Evolutionary conservation across 2,329 filamentous ascomycete genomes (phyloP).

Genomic region (Penicillium thymicola): DNA sequence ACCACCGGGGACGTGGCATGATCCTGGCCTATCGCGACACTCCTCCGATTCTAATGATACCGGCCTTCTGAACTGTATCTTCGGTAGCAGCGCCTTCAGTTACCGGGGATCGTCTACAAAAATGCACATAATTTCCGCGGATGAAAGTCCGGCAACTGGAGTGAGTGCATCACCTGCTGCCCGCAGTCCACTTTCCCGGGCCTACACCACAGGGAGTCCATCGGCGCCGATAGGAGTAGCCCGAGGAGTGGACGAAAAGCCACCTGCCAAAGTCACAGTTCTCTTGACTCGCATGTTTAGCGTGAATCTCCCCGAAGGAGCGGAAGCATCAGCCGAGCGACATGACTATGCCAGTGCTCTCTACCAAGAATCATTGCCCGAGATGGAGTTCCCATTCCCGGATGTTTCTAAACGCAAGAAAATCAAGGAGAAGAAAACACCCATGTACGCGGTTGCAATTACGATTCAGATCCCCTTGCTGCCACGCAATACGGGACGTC

Average conservation of each 20-base stretch:
- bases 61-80: slow-evolving; percentile 57
- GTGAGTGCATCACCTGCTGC: slow-evolving; percentile 26
- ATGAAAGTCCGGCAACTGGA: slow-evolving; percentile 31
- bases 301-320: slow-evolving; percentile 51
- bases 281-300: slow-evolving; percentile 59
- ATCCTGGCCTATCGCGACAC: slow-evolving; percentile 36
- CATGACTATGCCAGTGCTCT: slow-evolving; percentile 32
- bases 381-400: slow-evolving; percentile 38
- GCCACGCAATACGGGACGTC: slow-evolving; percentile 33
- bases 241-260: slow-evolving; percentile 34
- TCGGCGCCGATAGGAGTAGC: slow-evolving; percentile 26
- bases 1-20: slow-evolving; percentile 31
- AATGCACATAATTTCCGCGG: slow-evolving; percentile 54
- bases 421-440: slow-evolving; percentile 52
- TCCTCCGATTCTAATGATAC: slow-evolving; percentile 51
- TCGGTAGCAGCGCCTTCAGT: slow-evolving; percentile 56
- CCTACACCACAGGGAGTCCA: slow-evolving; percentile 38
- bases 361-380: slow-evolving; percentile 33
- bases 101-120: slow-evolving; percentile 60
- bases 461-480: slow-evolving; percentile 52
- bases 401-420: slow-evolving; percentile 44
- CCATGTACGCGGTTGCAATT: slow-evolving; percentile 59
- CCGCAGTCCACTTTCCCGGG: slow-evolving; percentile 37
- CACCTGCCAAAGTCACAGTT: slow-evolving; percentile 50
- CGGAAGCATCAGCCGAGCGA: slow-evolving; percentile 35